These are phyloP conservation scores for Fusarium irregulare DNA, from an alignment of 2,329 filamentous ascomycete species.

Conservation along the genomic window DNA sequence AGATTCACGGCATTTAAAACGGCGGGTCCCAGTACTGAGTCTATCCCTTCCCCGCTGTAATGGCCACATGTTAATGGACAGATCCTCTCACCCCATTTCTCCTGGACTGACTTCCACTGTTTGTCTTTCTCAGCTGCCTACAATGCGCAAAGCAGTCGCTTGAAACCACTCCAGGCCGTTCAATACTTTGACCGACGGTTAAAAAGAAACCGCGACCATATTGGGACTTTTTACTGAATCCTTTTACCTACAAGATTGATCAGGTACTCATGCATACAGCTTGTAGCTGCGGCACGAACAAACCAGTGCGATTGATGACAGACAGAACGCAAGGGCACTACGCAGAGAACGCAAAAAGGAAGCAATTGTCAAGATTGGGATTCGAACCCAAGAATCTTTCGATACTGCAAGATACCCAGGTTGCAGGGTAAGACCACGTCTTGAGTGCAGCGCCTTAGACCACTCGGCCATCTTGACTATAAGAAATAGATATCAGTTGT, in stretches of 20 bases:
- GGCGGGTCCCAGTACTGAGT: slow-evolving; percentile 1
- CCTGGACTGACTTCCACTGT: not conserved
- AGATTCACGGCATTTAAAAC: slow-evolving; percentile 35
- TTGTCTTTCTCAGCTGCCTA: not conserved
- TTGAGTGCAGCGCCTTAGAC: slow-evolving; percentile 3
- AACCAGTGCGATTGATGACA: not conserved
- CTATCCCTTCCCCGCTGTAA: slow-evolving; percentile 17
- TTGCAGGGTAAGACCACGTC: fast-evolving
- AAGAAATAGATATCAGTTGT: no score
- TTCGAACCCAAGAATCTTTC: slow-evolving; percentile 23
- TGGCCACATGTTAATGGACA: not conserved
- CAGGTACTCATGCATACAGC: not conserved
- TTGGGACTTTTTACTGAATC: not conserved
- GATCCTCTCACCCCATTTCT: not conserved
- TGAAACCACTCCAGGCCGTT: not conserved
- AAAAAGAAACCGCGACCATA: no score
- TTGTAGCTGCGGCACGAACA: not conserved
- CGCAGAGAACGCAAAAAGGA: not conserved
- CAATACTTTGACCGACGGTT: not conserved
- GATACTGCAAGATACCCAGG: not conserved
- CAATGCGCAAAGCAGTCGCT: not conserved
- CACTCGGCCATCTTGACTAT: not conserved
- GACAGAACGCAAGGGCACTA: not conserved
- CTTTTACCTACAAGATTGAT: not conserved
- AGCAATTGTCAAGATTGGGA: slow-evolving; percentile 1